phyloP scores from a whole-genome alignment of 129 eudicot genomes.

The Chrysanthemum makinoi region DNA sequence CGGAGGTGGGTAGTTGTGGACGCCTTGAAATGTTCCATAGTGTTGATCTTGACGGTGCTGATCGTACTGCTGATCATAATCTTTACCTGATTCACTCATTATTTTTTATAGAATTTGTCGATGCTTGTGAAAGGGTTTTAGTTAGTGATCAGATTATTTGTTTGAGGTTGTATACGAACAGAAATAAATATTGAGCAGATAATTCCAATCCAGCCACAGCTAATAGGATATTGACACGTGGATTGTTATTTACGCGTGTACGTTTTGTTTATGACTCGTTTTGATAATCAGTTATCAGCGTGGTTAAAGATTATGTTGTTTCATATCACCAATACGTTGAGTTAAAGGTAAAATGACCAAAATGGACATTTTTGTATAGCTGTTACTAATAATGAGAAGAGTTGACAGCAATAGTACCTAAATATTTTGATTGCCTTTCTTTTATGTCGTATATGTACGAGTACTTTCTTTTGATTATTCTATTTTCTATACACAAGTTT shows the following conservation, averaged over 20 bases:
- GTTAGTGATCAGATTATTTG: slow-evolving; percentile 4
- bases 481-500: too few relatives aligned
- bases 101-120: not conserved
- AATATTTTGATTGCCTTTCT: too few relatives aligned
- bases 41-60: slow-evolving; percentile 32
- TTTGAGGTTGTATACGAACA: slow-evolving; percentile 7
- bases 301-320: too few relatives aligned
- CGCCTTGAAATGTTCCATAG: slow-evolving; percentile 93
- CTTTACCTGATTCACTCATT: slow-evolving; percentile 61
- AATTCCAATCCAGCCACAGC: slow-evolving; percentile 29
- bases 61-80: slow-evolving; percentile 32
- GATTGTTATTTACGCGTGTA: not conserved
- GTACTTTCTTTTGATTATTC: too few relatives aligned
- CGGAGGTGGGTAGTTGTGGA: slow-evolving; percentile 62
- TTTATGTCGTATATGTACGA: too few relatives aligned
- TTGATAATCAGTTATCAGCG: too few relatives aligned
- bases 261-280: too few relatives aligned
- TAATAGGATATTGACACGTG: slow-evolving; percentile 25
- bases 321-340: too few relatives aligned
- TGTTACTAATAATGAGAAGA: too few relatives aligned
- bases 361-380: too few relatives aligned
- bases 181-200: slow-evolving; percentile 22
- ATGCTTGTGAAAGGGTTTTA: slow-evolving; percentile 21
- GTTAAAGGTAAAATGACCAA: too few relatives aligned
- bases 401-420: too few relatives aligned